Evolutionary conservation across 768 basidiomycete species (phyloP), one percentile per base, ranked within the genome.

Genomic region (Exidia glandulosa): DNA sequence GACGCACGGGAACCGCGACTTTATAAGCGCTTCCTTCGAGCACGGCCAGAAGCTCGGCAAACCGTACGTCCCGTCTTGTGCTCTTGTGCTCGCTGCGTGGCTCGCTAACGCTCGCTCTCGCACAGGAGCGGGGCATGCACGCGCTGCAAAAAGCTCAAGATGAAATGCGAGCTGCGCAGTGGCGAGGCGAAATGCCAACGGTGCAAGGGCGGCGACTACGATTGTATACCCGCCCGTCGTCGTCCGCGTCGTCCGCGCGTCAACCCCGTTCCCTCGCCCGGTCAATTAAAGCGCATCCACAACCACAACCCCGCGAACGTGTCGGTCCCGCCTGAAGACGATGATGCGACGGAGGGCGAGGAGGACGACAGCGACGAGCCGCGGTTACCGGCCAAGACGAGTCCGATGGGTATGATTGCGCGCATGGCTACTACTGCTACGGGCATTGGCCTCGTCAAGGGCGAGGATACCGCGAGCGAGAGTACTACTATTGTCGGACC

Each of bases 1-100:
- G 50, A 54, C 50, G 50, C 50, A 54, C 50, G 50, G 50, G 25
- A 54, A 54, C 50, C 50, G 50, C 50, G 50, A 54, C 50, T 31
- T 54, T 10, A 54, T 31, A 5, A n/a, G 16, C 50, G 50, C 50
- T 14, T 27, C 14, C 50, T 54, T 54, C 50, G 27, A 54, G 50
- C 27, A 54, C 50, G 9, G 25, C 10, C 50, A 54, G 30, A 54
- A 54, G 50, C 50, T 54, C 25, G 50, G 50, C 50, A 54, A 54
- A 27, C 50, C 50, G 50, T 27, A n/a, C n/a, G n/a, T n/a, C n/a
- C n/a, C n/a, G n/a, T n/a, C n/a, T n/a, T n/a, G n/a, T n/a, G n/a
- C n/a, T n/a, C n/a, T n/a, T n/a, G n/a, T n/a, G n/a, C n/a, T n/a
- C n/a, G n/a, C n/a, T n/a, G n/a, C n/a, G n/a, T n/a, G n/a, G n/a